Evolutionary conservation across 768 basidiomycete genomes (phyloP).

Genomic region (Lentinula sp.): DNA sequence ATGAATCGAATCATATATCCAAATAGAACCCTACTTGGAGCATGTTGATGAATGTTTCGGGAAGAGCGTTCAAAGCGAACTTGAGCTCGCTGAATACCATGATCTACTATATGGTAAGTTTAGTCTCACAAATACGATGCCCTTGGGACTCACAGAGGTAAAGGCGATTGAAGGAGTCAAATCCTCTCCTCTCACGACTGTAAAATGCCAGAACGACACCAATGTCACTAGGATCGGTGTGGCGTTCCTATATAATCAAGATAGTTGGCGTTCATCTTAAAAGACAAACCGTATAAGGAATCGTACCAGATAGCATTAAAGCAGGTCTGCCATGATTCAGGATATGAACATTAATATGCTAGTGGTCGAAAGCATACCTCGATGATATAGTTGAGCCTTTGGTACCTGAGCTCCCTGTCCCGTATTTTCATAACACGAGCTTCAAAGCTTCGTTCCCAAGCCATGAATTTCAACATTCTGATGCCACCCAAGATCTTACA

Average conservation of each 20-base stretch:
- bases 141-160: conserved; percentile 42
- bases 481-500: conserved; percentile 77
- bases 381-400: conserved; percentile 81
- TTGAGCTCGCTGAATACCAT: conserved; percentile 83
- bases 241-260: conserved; percentile 28
- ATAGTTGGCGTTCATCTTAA: conserved; percentile 9
- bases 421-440: conserved; percentile 64
- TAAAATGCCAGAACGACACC: conserved; percentile 64
- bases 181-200: conserved; percentile 60
- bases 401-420: conserved; percentile 77
- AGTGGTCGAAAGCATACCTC: conserved; percentile 41
- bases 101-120: conserved; percentile 40
- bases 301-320: conserved; percentile 44
- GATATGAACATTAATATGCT: background rate
- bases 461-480: conserved; percentile 97
- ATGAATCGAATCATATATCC: background rate
- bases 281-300: background rate
- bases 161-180: conserved; percentile 86
- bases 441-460: conserved; percentile 89
- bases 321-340: conserved; percentile 24
- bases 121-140: conserved; percentile 29
- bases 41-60: conserved; percentile 87
- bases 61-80: conserved; percentile 81
- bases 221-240: conserved; percentile 56
- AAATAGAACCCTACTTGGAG: conserved; percentile 50